Base-by-base conservation (phyloP, 1,284 basidiomycete species). In the Dichomitus squalens region DNA sequence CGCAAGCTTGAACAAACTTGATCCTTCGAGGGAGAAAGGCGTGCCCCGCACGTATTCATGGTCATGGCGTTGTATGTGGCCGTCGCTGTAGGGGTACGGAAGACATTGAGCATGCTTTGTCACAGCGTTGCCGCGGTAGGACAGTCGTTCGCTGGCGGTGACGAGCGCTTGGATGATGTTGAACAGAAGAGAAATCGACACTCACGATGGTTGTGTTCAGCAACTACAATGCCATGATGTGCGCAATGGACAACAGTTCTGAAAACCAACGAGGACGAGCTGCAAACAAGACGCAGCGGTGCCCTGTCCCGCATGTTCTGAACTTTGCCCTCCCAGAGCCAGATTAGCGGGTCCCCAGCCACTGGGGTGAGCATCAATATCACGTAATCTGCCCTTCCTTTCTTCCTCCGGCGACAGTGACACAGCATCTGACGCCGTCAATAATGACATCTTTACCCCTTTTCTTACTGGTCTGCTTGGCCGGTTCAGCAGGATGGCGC, bases 131-230 rank as follows among this genome's bases (percentile, higher is more conserved):
- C 25, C 39, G 43, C n/a, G 73, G n/a, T 31, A 31, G 29, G 29
- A 31, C n/a, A n/a, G n/a, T n/a, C n/a, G n/a, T 31, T 56, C 53
- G 50, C 61, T 57, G 36, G 64, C 57, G 43, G 58, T 58, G 20
- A 50, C 52, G 16, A 54, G 60, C 21, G 51, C 44, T 33, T 34
- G 27, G 41, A n/a, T 7, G 49, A 20, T 52, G 56, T 31, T 76
- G 78, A 1, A 71, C 72, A n/a, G 71, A 60, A 0, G 72, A 72
- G 14, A 57, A 60, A 43, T 67, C 53, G 12, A 4, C 1, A 59
- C 61, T 63, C 53, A 70, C 62, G 39, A 61, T 58, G 33, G 55
- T 59, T 27, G 65, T 64, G 53, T 64, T 62, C 46, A 67, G 59
- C 57, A 63, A n/a, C 70, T 58, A 55, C 66, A 67, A 44, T 65